phyloP scores from a whole-genome alignment of 805 yeast genomes.

The Candida chilensis region DNA sequence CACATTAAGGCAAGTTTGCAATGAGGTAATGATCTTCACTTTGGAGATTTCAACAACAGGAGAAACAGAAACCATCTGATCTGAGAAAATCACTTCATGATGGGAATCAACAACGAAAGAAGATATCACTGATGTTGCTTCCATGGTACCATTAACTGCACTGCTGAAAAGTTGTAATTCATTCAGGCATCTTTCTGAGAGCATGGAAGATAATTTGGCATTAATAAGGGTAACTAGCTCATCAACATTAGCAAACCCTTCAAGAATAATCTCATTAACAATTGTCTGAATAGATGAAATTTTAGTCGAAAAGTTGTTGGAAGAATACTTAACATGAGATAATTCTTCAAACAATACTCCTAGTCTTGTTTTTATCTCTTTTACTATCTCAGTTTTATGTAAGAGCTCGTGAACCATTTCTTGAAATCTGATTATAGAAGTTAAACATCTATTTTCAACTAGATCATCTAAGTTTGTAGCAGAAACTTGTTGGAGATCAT shows the following conservation, averaged over 20 bases:
- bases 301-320: constrained; percentile 5
- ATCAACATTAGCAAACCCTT: constrained; percentile 22
- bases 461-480: constrained; percentile 11
- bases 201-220: constrained; percentile 10
- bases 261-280: constrained; percentile 22
- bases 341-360: constrained; percentile 10
- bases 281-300: constrained; percentile 20
- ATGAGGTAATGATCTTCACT: constrained; percentile 9
- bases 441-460: constrained; percentile 17
- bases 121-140: not conserved
- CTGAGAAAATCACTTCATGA: constrained; percentile 26
- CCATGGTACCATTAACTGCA: not conserved
- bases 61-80: constrained; percentile 20
- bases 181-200: constrained; percentile 15
- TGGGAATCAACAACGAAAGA: constrained; percentile 3
- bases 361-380: constrained; percentile 14
- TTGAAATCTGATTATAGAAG: constrained; percentile 19
- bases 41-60: constrained; percentile 34
- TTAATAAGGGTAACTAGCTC: constrained; percentile 23
- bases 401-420: constrained; percentile 14
- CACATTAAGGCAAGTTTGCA: constrained; percentile 12
- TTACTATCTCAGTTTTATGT: constrained; percentile 16
- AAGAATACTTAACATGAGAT: constrained; percentile 12
- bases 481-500: constrained; percentile 29
- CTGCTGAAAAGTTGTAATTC: not conserved